Evolutionary conservation across 805 yeast genomes (phyloP), one percentile per base, ranked within the genome.

Genomic region (Ogataea methylovora): DNA sequence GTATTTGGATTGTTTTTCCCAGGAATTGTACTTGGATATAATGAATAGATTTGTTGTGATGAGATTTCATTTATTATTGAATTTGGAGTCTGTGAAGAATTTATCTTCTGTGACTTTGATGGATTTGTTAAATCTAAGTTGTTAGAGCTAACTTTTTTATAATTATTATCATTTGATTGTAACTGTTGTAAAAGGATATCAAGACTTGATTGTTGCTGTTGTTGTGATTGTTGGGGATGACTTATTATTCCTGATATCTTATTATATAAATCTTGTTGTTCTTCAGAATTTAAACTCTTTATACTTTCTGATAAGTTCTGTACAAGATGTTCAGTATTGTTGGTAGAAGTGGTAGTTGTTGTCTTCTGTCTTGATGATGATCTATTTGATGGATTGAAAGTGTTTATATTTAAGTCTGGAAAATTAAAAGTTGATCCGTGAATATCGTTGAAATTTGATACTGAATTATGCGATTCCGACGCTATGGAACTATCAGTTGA

Each of bases 241-340:
- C 27, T 32, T 19, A 27, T n/a, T 16, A 23, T 20, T 15, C 14
- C n/a, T 24, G 8, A 11, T 7, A 8, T 27, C 22, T 43, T 44
- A 22, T 39, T 40, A 24, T 48, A 40, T 8, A 51, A 31, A 8
- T 39, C 45, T n/a, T 48, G 52, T 24, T 51, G 56, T 22, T 49
- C 52, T 5, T 24, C 14, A 11, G 52, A 36, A 30, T 38, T 39
- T 54, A 51, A 46, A 27, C 34, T 38, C 29, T 47, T 44, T 17
- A 50, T 48, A 29, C 48, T 43, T 19, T 42, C 31, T 2, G 50
- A 37, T 9, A 49, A 38, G n/a, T n/a, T n/a, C 27, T 41, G 46
- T 30, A 45, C 31, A 34, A 44, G 36, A 45, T 53, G 37, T 50
- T 63, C 38, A 42, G 38, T 27, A 48, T 41, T 46, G 43, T 34